A percentile compares a stretch with the other conserved stretches of the same genome.
Conservation (phyloP, 2,329 filamentous ascomycete genomes). For the Epicoccum sorghinum region DNA sequence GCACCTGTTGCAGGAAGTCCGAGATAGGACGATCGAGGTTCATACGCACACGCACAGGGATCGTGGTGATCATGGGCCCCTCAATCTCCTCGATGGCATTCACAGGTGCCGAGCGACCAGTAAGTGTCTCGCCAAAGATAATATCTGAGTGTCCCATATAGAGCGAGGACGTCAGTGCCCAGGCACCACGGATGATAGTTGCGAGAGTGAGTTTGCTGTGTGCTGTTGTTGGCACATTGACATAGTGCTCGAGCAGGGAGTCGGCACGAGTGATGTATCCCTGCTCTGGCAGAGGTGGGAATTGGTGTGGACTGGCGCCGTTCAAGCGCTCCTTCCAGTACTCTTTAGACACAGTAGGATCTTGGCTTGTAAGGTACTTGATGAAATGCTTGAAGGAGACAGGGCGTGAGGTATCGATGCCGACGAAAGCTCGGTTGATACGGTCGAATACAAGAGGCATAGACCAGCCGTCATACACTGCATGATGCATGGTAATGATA, state of each 20-base stretch:
- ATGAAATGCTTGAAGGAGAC: constrained; percentile 56
- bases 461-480: constrained; percentile 59
- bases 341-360: constrained; percentile 49
- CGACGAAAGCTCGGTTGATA: constrained; percentile 40
- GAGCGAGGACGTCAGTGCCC: constrained; percentile 62
- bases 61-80: constrained; percentile 66
- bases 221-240: constrained; percentile 39
- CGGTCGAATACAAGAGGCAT: constrained; percentile 46
- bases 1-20: constrained; percentile 63
- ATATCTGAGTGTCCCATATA: constrained; percentile 61
- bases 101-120: constrained; percentile 58
- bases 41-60: constrained; percentile 61
- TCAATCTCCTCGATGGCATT: constrained; percentile 60
- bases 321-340: constrained; percentile 58
- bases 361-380: constrained; percentile 53
- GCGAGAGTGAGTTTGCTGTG: constrained; percentile 54
- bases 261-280: constrained; percentile 57
- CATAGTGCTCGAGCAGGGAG: constrained; percentile 58
- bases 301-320: constrained; percentile 55
- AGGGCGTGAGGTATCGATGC: constrained; percentile 31
- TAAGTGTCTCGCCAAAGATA: constrained; percentile 66
- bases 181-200: constrained; percentile 63
- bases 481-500: constrained; percentile 59
- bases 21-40: constrained; percentile 51
- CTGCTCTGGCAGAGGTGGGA: constrained; percentile 55